Conservation (phyloP, 2,329 filamentous ascomycete genomes). For the Aspergillus tubingensis region DNA sequence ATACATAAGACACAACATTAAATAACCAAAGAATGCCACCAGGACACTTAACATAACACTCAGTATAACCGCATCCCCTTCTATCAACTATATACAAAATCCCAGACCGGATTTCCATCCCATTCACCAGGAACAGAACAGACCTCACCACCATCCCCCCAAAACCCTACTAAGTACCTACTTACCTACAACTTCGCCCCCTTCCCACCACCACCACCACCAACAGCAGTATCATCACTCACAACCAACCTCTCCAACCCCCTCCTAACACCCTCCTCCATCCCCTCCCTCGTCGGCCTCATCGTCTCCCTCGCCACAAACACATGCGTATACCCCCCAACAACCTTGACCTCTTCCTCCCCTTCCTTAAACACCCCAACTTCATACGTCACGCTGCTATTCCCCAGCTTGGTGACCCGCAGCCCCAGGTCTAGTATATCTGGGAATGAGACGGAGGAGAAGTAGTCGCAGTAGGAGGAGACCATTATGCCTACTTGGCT, state of each 20-base stretch:
- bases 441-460: slow-evolving; percentile 78
- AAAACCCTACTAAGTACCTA: too few species aligned
- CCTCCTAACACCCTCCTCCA: slow-evolving; percentile 43
- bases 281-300: slow-evolving; percentile 64
- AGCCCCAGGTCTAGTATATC: slow-evolving; percentile 78
- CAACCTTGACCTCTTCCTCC: slow-evolving; percentile 72
- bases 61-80: too few species aligned
- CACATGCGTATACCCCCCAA: slow-evolving; percentile 84
- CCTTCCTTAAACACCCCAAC: slow-evolving; percentile 81
- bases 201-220: too few species aligned
- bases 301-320: slow-evolving; percentile 77
- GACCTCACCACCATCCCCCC: neutral
- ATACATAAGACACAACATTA: neutral
- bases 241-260: slow-evolving; percentile 61
- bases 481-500: slow-evolving; percentile 78
- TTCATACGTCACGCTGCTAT: slow-evolving; percentile 86
- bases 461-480: slow-evolving; percentile 82
- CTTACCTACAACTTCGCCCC: neutral
- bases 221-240: neutral
- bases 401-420: slow-evolving; percentile 79
- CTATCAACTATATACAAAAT: neutral
- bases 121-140: neutral
- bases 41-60: neutral
- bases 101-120: neutral
- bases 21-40: neutral